Conservation (phyloP, 1,284 basidiomycete genomes). For the Apiotrichum gracile region DNA sequence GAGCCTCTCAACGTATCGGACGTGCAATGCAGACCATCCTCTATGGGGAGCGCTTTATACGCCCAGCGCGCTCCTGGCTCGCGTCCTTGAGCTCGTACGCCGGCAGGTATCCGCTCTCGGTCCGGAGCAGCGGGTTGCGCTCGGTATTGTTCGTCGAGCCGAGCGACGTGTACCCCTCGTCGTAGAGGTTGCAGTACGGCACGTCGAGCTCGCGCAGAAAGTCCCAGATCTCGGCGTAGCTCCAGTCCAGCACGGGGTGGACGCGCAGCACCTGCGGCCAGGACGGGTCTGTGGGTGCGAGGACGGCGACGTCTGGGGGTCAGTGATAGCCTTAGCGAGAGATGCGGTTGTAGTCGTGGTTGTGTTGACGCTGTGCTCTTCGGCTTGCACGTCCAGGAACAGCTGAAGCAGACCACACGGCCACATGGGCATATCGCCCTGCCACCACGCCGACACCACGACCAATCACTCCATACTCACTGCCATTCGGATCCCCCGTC, state of each 20-base stretch:
- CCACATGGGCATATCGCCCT: no score
- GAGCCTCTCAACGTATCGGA: no score
- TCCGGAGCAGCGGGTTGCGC: slow-evolving; percentile 76
- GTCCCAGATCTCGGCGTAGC: slow-evolving; percentile 80
- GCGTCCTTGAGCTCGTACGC: slow-evolving; percentile 54
- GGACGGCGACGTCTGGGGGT: slow-evolving; percentile 55
- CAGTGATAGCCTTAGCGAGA: no score
- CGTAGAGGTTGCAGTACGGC: slow-evolving; percentile 83
- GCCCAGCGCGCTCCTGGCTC: slow-evolving; percentile 9
- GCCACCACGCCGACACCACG: no score
- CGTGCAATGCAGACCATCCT: background rate
- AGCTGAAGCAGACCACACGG: no score
- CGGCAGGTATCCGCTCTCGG: slow-evolving; percentile 26
- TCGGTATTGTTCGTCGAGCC: slow-evolving; percentile 93
- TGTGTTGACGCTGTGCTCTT: no score
- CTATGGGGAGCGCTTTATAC: background rate
- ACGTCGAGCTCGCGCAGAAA: slow-evolving; percentile 72
- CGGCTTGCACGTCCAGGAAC: no score
- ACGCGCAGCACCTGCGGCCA: slow-evolving; percentile 90
- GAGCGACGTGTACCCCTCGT: slow-evolving; percentile 94
- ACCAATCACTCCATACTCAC: no score
- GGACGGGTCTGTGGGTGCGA: slow-evolving; percentile 72
- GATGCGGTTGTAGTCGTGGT: no score
- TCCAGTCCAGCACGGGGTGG: slow-evolving; percentile 95
- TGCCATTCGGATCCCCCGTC: slow-evolving; percentile 83